Conservation (phyloP, 2,329 filamentous ascomycete genomes). For the Chaetoscypha palmicola region DNA sequence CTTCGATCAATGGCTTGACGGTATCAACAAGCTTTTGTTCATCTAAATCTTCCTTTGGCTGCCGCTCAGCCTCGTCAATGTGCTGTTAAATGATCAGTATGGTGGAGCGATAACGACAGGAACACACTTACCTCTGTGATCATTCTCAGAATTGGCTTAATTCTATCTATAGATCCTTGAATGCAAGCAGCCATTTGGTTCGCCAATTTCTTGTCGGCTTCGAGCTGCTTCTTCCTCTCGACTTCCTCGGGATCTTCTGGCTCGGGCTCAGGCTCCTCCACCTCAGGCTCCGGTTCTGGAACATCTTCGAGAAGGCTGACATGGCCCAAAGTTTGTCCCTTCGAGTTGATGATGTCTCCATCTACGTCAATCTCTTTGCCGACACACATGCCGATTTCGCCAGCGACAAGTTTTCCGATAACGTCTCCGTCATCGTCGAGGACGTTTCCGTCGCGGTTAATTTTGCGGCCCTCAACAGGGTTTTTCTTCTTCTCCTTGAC, state of each 20-base stretch:
- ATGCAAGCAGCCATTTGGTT: slow-evolving; percentile 67
- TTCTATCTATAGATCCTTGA: slow-evolving; percentile 71
- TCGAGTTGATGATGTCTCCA: slow-evolving; percentile 64
- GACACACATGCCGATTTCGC: slow-evolving; percentile 55
- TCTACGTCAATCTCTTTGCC: slow-evolving; percentile 66
- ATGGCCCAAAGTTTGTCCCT: slow-evolving; percentile 60
- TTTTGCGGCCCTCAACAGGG: slow-evolving; percentile 45
- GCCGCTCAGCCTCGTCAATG: slow-evolving; percentile 73
- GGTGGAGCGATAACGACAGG: background rate
- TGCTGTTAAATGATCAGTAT: slow-evolving; percentile 39
- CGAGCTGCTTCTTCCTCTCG: slow-evolving; percentile 47
- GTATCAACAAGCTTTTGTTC: slow-evolving; percentile 83
- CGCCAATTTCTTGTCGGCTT: slow-evolving; percentile 69
- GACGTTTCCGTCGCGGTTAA: slow-evolving; percentile 54
- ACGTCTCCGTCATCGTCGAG: slow-evolving; percentile 52
- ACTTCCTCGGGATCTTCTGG: slow-evolving; percentile 45
- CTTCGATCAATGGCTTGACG: slow-evolving; percentile 82
- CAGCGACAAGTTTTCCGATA: slow-evolving; percentile 61
- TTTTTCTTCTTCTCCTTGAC: slow-evolving; percentile 46
- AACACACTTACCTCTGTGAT: slow-evolving; percentile 62
- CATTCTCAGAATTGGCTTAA: slow-evolving; percentile 78
- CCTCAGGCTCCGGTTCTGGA: slow-evolving; percentile 35
- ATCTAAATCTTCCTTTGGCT: slow-evolving; percentile 79
- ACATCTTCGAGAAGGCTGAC: slow-evolving; percentile 59
- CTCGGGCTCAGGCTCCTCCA: slow-evolving; percentile 37